Conservation (phyloP, 805 yeast genomes). For the Candida coleopterorum region DNA sequence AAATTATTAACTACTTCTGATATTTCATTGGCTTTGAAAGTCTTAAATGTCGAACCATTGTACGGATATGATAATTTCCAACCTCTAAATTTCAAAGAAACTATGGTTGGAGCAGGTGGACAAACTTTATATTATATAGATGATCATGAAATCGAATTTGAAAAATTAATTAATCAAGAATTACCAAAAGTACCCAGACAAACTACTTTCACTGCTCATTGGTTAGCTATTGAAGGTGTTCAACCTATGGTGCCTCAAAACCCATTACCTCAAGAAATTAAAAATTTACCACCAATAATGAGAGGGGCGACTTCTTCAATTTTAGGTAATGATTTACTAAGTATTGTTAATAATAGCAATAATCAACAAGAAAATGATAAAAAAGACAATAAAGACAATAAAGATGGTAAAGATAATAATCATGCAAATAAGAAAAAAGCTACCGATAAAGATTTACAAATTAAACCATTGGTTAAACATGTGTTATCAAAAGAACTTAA, state of each 20-base stretch:
- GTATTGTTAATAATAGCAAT: slow-evolving; percentile 15
- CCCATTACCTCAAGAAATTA: slow-evolving; percentile 78
- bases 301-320: slow-evolving; percentile 72
- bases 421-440: slow-evolving; percentile 21
- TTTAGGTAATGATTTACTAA: slow-evolving; percentile 36
- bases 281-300: slow-evolving; percentile 66
- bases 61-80: slow-evolving; percentile 76
- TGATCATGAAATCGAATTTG: slow-evolving; percentile 91
- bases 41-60: slow-evolving; percentile 89
- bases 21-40: slow-evolving; percentile 73
- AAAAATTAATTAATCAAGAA: slow-evolving; percentile 87
- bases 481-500: slow-evolving; percentile 92
- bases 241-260: slow-evolving; percentile 98
- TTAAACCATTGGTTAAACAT: slow-evolving; percentile 91
- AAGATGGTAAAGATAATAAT: slow-evolving; percentile 7
- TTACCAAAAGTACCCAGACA: slow-evolving; percentile 92
- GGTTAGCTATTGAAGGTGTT: slow-evolving; percentile 98
- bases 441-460: slow-evolving; percentile 47
- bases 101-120: slow-evolving; percentile 78
- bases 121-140: slow-evolving; percentile 90
- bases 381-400: slow-evolving; percentile 11
- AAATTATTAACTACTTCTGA: slow-evolving; percentile 77
- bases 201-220: slow-evolving; percentile 89
- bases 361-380: too few species aligned
- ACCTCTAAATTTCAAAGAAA: slow-evolving; percentile 78